Evolutionary conservation across 345 rosid genomes (phyloP).

Genomic region (Eucalyptus globulus): DNA sequence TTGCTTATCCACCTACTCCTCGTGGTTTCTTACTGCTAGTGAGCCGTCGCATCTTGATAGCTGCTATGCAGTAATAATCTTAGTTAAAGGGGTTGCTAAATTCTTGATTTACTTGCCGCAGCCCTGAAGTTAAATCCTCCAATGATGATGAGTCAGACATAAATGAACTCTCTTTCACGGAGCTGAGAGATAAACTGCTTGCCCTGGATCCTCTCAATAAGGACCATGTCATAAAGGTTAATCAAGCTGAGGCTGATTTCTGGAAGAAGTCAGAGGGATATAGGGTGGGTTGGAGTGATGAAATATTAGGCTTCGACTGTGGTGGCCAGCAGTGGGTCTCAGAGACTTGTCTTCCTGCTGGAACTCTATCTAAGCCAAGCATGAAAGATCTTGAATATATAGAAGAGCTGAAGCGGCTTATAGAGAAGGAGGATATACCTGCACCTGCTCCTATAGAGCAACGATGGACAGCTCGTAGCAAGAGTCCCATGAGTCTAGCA

Average conservation of each 20-base stretch:
- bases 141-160: slow-evolving; percentile 36
- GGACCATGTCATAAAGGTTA: slow-evolving; percentile 64
- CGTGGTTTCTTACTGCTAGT: background rate
- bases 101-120: slow-evolving; percentile 15
- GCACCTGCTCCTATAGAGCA: slow-evolving; percentile 95
- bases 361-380: slow-evolving; percentile 74
- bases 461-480: slow-evolving; percentile 89
- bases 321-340: slow-evolving; percentile 99
- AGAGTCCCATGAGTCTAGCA: slow-evolving; percentile 85
- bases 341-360: slow-evolving; percentile 92
- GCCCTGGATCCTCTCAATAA: slow-evolving; percentile 92
- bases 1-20: background rate
- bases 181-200: slow-evolving; percentile 82
- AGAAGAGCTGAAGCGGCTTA: slow-evolving; percentile 69
- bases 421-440: slow-evolving; percentile 69
- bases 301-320: slow-evolving; percentile 94
- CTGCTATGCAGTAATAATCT: background rate
- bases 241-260: slow-evolving; percentile 91
- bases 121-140: slow-evolving; percentile 38
- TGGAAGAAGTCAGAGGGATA: slow-evolving; percentile 96
- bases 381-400: slow-evolving; percentile 92
- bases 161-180: slow-evolving; percentile 71
- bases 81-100: background rate
- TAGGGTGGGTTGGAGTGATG: slow-evolving; percentile 96
- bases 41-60: background rate